These are phyloP conservation scores for Adansonia digitata DNA, from an alignment of 345 rosid genomes.

Conservation along the genomic window DNA sequence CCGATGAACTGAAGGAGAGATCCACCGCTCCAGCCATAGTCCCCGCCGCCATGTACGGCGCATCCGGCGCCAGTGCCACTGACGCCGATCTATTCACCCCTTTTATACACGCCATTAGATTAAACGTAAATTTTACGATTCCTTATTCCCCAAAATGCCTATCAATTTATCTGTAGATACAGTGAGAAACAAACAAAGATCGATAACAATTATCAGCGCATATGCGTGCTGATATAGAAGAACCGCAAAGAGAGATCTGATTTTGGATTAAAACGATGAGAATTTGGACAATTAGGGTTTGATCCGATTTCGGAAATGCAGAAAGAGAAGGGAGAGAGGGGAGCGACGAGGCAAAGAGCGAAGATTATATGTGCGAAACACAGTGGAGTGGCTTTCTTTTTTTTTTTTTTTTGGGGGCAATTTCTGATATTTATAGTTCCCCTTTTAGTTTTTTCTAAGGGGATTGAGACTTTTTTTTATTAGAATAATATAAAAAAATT, in stretches of 20 bases:
- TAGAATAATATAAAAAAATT: too few species aligned
- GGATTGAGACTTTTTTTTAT: too few species aligned
- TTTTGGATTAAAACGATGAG: slow-evolving; percentile 11
- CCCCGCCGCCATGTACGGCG: slow-evolving; percentile 97
- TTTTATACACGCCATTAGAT: slow-evolving; percentile 83
- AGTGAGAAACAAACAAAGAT: slow-evolving; percentile 4
- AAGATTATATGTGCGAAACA: neutral
- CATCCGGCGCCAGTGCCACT: slow-evolving; percentile 90
- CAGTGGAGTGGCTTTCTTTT: neutral
- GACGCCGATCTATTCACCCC: slow-evolving; percentile 89
- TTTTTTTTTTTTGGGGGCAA: neutral
- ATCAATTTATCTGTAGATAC: slow-evolving; percentile 5
- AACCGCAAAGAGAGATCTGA: neutral
- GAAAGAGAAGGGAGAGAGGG: neutral
- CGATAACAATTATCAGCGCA: neutral
- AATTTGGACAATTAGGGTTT: slow-evolving; percentile 12
- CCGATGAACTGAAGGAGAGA: slow-evolving; percentile 89
- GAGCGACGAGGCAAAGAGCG: neutral
- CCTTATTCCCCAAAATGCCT: neutral
- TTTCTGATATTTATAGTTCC: neutral
- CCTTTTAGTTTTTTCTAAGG: too few species aligned
- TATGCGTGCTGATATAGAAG: neutral
- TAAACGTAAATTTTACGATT: neutral
- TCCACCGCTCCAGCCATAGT: slow-evolving; percentile 99
- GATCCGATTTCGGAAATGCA: slow-evolving; percentile 25